These are phyloP conservation scores for Venturiaceae sp. DNA, from an alignment of 2,329 filamentous ascomycete species.

Conservation along the genomic window DNA sequence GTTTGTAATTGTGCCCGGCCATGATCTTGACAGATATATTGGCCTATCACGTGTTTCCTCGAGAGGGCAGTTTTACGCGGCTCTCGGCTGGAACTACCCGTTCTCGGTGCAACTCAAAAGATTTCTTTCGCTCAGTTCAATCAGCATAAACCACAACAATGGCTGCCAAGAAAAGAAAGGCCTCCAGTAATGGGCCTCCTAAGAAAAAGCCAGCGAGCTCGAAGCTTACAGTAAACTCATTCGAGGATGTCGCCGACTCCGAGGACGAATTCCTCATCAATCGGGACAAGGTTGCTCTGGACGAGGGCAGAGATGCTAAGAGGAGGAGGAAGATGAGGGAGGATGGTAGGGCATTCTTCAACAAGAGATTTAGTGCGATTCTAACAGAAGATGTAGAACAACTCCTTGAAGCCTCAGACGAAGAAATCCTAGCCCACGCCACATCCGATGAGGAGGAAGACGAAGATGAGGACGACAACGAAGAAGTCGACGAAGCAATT, in stretches of 20 bases:
- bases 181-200: not conserved
- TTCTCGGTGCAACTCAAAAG: not conserved
- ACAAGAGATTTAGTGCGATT: slow-evolving; percentile 13
- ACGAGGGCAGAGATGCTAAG: slow-evolving; percentile 72
- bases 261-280: slow-evolving; percentile 90
- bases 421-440: slow-evolving; percentile 50
- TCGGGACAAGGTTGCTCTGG: slow-evolving; percentile 75
- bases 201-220: not conserved
- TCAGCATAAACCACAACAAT: not conserved
- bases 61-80: not conserved
- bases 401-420: slow-evolving; percentile 48
- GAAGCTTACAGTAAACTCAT: slow-evolving; percentile 3
- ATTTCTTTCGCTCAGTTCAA: not conserved
- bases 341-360: slow-evolving; percentile 39
- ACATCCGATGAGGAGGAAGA: slow-evolving; percentile 26
- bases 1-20: too few species aligned
- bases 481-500: slow-evolving; percentile 21
- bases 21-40: too few species aligned
- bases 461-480: slow-evolving; percentile 24
- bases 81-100: not conserved
- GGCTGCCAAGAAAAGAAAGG: slow-evolving; percentile 6
- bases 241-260: slow-evolving; percentile 82
- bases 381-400: slow-evolving; percentile 33
- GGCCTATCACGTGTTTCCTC: not conserved
- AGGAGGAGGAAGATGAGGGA: slow-evolving; percentile 61